A percentile compares a stretch with the other conserved stretches of the same genome.
Conservation (phyloP, 1,284 basidiomycete genomes). For the Leccinum pseudoinsigne region DNA sequence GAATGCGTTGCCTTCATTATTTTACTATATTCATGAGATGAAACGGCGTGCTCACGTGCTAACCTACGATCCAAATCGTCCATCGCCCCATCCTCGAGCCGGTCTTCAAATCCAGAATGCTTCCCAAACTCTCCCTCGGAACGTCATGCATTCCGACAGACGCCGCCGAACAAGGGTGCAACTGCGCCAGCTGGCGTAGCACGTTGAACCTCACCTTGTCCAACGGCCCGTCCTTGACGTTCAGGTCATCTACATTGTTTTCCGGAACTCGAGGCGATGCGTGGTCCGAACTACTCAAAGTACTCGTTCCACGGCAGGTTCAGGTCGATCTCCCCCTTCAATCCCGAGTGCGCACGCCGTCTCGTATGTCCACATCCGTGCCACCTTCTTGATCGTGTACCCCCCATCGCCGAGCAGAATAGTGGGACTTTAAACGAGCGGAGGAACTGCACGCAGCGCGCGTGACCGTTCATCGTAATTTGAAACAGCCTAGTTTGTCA, state of each 20-base stretch:
- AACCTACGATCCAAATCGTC: constrained; percentile 67
- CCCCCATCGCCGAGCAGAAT: constrained; percentile 95
- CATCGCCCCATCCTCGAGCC: constrained; percentile 41
- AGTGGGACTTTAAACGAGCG: constrained; percentile 85
- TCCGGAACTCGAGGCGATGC: constrained; percentile 93
- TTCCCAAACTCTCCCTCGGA: constrained; percentile 66
- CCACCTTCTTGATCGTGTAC: constrained; percentile 90
- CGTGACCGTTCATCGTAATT: constrained; percentile 95
- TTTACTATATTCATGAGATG: background rate
- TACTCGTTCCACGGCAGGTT: too few relatives aligned
- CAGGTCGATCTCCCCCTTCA: constrained; percentile 42
- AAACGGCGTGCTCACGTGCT: constrained; percentile 52
- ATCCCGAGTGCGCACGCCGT: constrained; percentile 92
- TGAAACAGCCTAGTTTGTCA: constrained; percentile 97
- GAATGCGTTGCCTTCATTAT: background rate
- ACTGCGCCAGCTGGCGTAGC: constrained; percentile 75
- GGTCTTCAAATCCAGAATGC: constrained; percentile 54
- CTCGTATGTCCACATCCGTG: constrained; percentile 95
- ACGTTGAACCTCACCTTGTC: constrained; percentile 83
- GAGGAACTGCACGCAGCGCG: constrained; percentile 88
- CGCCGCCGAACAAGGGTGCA: constrained; percentile 70
- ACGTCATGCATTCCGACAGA: constrained; percentile 85
- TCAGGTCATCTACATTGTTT: constrained; percentile 96
- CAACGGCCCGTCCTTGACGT: constrained; percentile 79
- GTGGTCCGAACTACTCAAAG: constrained; percentile 97